Percentiles rank a stretch among this genome's conserved stretches.
phyloP scores from a whole-genome alignment of 768 basidiomycete genomes.

The Clitopilus passeckerianus region DNA sequence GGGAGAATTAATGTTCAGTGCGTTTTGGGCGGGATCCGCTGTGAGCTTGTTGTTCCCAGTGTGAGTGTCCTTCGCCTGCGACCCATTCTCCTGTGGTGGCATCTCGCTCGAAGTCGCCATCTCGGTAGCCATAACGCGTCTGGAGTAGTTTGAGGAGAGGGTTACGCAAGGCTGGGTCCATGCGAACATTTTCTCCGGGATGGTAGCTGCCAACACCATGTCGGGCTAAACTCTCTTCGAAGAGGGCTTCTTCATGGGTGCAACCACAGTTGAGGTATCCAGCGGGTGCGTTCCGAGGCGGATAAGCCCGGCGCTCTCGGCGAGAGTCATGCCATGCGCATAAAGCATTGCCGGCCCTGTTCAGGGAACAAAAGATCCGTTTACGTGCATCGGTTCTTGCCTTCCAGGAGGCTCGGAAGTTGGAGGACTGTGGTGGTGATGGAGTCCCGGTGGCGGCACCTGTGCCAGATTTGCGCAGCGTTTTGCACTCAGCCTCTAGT shows the following conservation, averaged over 20 bases:
- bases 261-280: conserved; percentile 85
- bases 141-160: conserved; percentile 71
- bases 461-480: conserved; percentile 32
- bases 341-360: conserved; percentile 83
- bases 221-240: conserved; percentile 78
- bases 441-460: conserved; percentile 18
- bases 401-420: conserved; percentile 63
- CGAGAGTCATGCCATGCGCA: conserved; percentile 91
- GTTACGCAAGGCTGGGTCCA: conserved; percentile 85
- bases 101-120: conserved; percentile 83
- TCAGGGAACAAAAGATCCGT: conserved; percentile 72
- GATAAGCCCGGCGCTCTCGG: conserved; percentile 71
- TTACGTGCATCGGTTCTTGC: conserved; percentile 69
- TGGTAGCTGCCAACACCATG: conserved; percentile 79
- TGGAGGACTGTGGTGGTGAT: conserved; percentile 33
- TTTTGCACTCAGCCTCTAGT: conserved; percentile 56
- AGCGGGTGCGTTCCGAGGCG: conserved; percentile 75
- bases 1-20: conserved; percentile 6
- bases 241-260: conserved; percentile 78
- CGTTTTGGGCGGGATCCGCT: conserved; percentile 26
- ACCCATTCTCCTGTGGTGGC: conserved; percentile 60
- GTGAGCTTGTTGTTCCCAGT: conserved; percentile 59
- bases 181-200: conserved; percentile 81
- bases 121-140: conserved; percentile 70
- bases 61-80: conserved; percentile 54